A percentile compares a stretch with the other conserved stretches of the same genome.
Evolutionary conservation across 306 rosid genomes (phyloP).

Genomic region (Chamaecrista fasciculata): DNA sequence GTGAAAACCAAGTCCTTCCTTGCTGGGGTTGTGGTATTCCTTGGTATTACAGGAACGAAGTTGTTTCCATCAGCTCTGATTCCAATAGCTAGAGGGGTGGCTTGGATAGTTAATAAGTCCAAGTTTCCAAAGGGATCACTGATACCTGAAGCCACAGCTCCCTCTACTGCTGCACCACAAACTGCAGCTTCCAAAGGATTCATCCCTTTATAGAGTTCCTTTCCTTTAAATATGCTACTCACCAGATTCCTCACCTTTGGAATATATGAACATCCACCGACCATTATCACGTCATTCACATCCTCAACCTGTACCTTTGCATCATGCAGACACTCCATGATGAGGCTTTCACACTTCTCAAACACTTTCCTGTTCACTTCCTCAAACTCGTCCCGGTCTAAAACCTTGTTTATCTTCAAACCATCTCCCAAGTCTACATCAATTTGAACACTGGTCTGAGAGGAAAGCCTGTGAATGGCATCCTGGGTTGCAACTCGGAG

Average conservation of each 20-base stretch:
- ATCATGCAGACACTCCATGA: slow-evolving; percentile 65
- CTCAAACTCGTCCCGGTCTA: slow-evolving; percentile 64
- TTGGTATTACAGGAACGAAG: slow-evolving; percentile 64
- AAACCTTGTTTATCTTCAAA: slow-evolving; percentile 49
- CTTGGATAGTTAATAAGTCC: slow-evolving; percentile 80
- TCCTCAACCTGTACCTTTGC: slow-evolving; percentile 63
- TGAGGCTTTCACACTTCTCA: slow-evolving; percentile 61
- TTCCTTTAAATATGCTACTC: slow-evolving; percentile 35
- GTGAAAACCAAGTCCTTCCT: slow-evolving; percentile 69
- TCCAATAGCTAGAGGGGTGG: slow-evolving; percentile 78
- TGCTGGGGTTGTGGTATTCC: slow-evolving; percentile 75
- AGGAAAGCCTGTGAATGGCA: slow-evolving; percentile 76
- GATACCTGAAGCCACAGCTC: slow-evolving; percentile 77
- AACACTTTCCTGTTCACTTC: slow-evolving; percentile 64
- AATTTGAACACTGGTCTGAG: slow-evolving; percentile 42
- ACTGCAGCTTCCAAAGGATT: slow-evolving; percentile 84
- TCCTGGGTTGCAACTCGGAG: slow-evolving; percentile 78
- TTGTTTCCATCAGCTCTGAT: slow-evolving; percentile 64
- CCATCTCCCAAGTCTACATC: slow-evolving; percentile 68
- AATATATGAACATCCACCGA: slow-evolving; percentile 81
- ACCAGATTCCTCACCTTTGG: slow-evolving; percentile 66
- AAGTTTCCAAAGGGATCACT: slow-evolving; percentile 75
- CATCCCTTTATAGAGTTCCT: slow-evolving; percentile 55
- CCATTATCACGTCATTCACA: slow-evolving; percentile 58
- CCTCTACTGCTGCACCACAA: slow-evolving; percentile 83